phyloP scores from a whole-genome alignment of 495 filamentous ascomycete species.

The Talaromyces stipitatus region DNA sequence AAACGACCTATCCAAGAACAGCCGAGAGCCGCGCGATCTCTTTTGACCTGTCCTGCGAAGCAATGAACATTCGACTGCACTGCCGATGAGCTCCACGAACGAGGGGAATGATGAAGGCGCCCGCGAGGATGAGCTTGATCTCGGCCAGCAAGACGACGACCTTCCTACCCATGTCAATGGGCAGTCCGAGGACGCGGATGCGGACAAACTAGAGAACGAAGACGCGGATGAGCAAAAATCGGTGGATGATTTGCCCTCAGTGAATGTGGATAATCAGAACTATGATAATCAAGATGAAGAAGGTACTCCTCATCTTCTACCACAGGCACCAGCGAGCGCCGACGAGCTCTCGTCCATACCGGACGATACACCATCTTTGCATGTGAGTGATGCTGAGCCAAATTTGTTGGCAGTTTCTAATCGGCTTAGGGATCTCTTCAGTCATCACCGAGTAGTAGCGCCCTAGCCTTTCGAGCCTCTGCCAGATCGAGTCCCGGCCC shows the following conservation, averaged over 20 bases:
- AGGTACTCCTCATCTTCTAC: constrained; percentile 11
- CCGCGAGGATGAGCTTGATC: constrained; percentile 42
- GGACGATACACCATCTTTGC: constrained; percentile 84
- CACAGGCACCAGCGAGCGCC: constrained; percentile 23
- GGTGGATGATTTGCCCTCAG: constrained; percentile 20
- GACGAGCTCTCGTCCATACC: constrained; percentile 60
- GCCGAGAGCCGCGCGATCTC: background rate
- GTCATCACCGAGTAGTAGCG: constrained; percentile 68
- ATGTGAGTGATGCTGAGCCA: constrained; percentile 45
- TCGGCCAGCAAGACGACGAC: constrained; percentile 29
- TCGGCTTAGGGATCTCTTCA: constrained; percentile 64
- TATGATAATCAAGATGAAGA: constrained; percentile 9
- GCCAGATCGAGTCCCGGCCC: constrained; percentile 57
- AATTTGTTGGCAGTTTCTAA: constrained; percentile 14
- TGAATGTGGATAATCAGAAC: constrained; percentile 11
- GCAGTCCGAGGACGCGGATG: constrained; percentile 13
- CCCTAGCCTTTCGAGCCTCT: constrained; percentile 40
- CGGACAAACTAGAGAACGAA: background rate
- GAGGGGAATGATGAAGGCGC: constrained; percentile 38
- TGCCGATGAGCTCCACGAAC: constrained; percentile 45
- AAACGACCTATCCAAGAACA: background rate
- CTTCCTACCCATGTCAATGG: constrained; percentile 10
- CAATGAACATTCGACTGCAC: constrained; percentile 37
- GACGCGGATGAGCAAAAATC: constrained; percentile 8
- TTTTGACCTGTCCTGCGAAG: constrained; percentile 12